Percentiles rank a stretch among this genome's conserved stretches.
phyloP scores from a whole-genome alignment of 2,329 filamentous ascomycete species.

The Ceratocystiopsis sp. region DNA sequence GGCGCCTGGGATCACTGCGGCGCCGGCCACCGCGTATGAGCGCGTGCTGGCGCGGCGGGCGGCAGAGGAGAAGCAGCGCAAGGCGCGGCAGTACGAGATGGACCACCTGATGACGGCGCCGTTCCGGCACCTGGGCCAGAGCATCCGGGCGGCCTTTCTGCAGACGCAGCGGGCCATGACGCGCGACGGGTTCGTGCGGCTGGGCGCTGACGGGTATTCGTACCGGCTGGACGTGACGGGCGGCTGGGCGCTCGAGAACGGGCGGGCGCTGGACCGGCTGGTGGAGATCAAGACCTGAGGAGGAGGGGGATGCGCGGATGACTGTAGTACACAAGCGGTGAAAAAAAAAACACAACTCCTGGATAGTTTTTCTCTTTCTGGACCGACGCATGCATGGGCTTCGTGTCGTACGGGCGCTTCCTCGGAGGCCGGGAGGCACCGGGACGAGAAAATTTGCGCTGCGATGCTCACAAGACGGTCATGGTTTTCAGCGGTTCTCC shows the following conservation, averaged over 20 bases:
- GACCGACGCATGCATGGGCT: too few relatives aligned
- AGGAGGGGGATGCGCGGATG: too few relatives aligned
- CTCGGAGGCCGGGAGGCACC: too few relatives aligned
- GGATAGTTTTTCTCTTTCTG: too few relatives aligned
- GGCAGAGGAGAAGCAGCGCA: constrained; percentile 21
- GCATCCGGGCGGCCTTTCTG: constrained; percentile 22
- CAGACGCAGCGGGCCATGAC: constrained; percentile 34
- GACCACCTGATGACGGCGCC: constrained; percentile 39
- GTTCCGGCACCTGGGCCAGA: constrained; percentile 32
- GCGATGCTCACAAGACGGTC: too few relatives aligned
- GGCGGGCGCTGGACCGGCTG: constrained; percentile 39
- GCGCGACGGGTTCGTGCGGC: constrained; percentile 36
- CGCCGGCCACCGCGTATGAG: constrained; percentile 10
- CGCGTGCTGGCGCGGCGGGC: constrained; percentile 15
- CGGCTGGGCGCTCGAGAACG: constrained; percentile 41
- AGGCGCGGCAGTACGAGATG: constrained; percentile 32
- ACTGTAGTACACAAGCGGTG: not conserved
- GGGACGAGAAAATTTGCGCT: too few relatives aligned
- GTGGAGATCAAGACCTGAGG: constrained; percentile 14
- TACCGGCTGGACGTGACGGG: constrained; percentile 36
- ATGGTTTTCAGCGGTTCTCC: too few relatives aligned
- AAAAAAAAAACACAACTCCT: not conserved
- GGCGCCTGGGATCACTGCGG: constrained; percentile 8
- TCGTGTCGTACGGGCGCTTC: too few relatives aligned
- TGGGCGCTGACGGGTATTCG: constrained; percentile 27